Evolutionary conservation across 2,329 filamentous ascomycete genomes (phyloP), one percentile per base, ranked within the genome.

Genomic region (Chrysoporthe puriensis): DNA sequence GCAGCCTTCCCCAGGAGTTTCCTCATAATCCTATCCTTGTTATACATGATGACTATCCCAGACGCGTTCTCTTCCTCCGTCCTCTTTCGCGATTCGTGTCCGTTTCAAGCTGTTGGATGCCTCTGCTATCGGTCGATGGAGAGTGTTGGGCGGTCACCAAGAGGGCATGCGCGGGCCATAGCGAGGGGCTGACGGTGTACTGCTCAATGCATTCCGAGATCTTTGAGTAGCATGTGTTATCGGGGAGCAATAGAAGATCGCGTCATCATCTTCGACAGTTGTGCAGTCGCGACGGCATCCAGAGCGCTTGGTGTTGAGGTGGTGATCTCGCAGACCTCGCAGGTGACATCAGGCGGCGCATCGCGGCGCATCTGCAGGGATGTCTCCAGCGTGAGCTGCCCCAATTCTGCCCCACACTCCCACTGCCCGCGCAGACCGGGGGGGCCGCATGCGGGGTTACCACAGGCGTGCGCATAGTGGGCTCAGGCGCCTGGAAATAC

Each of bases 21-120:
- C 75, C 86, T 84, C 83, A 89, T 87, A 70, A 86, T 86, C 77
- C 80, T 84, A 69, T 82, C 84, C 72, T 86, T 82, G 70, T 82
- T 85, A 77, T 85, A 85, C 83, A 85, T 85, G 70, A 66, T 76
- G 70, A 72, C 50, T 52, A 18, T 14, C 14, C 16, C 36, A 13
- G 42, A 13, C 6, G 13, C 1, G 13, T 14, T 9, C 54, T 9
- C 54, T 18, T 36, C 54, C 32, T 32, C 26, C 52, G 21, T 8
- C 34, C 11, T 60, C 18, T 43, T 14, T 42, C n/a, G 32, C 7
- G 56, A 7, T 34, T 8, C 18, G 32, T 4, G 4, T 21, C 40
- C 8, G 11, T n/a, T 18, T 42, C 40, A 16, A n/a, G 57, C 18
- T 26, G n/a, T 34, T 8, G 40, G 3, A 44, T 14, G n/a, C 40